Evolutionary conservation across 306 rosid species (phyloP).

Genomic region (Casuarina glauca): DNA sequence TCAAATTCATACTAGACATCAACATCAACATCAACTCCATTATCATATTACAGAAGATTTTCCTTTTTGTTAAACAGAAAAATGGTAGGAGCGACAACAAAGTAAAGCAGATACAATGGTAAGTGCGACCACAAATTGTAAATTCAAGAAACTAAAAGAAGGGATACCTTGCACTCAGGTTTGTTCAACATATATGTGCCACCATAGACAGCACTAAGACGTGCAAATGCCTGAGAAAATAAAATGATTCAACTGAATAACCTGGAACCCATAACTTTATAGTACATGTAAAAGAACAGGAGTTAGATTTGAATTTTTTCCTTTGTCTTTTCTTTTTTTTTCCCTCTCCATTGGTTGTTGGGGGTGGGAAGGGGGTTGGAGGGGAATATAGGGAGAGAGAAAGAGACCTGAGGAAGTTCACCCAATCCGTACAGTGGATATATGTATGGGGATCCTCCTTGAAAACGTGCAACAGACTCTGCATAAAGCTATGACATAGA

Average conservation of each 20-base stretch:
- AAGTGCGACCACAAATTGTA: neutral
- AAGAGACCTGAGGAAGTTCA: slow-evolving; percentile 93
- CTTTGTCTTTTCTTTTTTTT: neutral
- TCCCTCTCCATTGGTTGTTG: too few relatives aligned
- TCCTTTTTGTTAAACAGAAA: slow-evolving; percentile 17
- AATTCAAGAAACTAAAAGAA: neutral
- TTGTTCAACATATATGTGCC: slow-evolving; percentile 97
- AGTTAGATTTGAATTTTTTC: neutral
- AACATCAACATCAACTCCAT: neutral
- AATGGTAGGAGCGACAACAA: slow-evolving; percentile 10
- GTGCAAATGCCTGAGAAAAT: slow-evolving; percentile 77
- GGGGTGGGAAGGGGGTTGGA: neutral
- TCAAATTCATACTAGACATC: slow-evolving; percentile 22
- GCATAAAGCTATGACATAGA: slow-evolving; percentile 64
- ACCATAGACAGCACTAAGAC: slow-evolving; percentile 98
- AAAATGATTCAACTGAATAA: slow-evolving; percentile 2
- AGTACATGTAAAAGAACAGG: slow-evolving; percentile 9
- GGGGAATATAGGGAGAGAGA: slow-evolving; percentile 4
- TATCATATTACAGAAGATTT: neutral
- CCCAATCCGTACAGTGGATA: slow-evolving; percentile 97
- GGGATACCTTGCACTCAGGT: slow-evolving; percentile 92
- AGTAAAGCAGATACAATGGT: neutral
- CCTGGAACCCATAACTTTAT: slow-evolving; percentile 8
- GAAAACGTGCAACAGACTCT: slow-evolving; percentile 94
- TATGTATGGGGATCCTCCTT: slow-evolving; percentile 98